Conservation (phyloP, 148 eudicot species). For the Fagopyrum esculentum region DNA sequence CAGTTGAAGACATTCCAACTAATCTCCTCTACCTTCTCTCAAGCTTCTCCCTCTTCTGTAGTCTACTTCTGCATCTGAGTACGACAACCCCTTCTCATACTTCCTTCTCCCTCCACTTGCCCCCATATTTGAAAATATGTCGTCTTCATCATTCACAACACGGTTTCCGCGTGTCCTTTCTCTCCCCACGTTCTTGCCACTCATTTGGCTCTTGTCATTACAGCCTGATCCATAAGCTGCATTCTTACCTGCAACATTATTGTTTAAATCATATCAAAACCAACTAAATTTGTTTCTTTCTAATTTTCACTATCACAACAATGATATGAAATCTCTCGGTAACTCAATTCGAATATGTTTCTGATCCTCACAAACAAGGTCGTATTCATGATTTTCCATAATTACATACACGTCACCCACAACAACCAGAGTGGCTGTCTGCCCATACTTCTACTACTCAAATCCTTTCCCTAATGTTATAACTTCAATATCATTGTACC, state of each 20-base stretch:
- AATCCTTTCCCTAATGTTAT: neutral
- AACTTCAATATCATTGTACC: neutral
- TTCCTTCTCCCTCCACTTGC: constrained; percentile 43
- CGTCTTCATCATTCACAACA: constrained; percentile 47
- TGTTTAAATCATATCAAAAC: neutral
- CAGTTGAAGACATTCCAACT: neutral
- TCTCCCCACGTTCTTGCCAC: neutral
- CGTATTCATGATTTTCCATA: neutral
- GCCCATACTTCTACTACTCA: neutral
- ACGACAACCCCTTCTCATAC: constrained; percentile 47
- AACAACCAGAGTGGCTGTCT: neutral
- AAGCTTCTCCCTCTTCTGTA: constrained; percentile 84
- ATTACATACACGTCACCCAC: neutral
- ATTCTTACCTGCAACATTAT: constrained; percentile 2
- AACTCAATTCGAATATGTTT: neutral
- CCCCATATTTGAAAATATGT: constrained; percentile 50
- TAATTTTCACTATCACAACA: neutral
- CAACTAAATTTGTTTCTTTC: neutral
- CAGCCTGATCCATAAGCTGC: neutral
- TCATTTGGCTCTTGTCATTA: neutral
- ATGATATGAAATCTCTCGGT: neutral
- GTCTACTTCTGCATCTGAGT: constrained; percentile 94
- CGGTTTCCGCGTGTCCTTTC: constrained; percentile 3
- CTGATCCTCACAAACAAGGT: neutral
- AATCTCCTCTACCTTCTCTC: constrained; percentile 48